Evolutionary conservation across 1,284 basidiomycete genomes (phyloP).

Genomic region (Anthracocystis panici-leucophaei): DNA sequence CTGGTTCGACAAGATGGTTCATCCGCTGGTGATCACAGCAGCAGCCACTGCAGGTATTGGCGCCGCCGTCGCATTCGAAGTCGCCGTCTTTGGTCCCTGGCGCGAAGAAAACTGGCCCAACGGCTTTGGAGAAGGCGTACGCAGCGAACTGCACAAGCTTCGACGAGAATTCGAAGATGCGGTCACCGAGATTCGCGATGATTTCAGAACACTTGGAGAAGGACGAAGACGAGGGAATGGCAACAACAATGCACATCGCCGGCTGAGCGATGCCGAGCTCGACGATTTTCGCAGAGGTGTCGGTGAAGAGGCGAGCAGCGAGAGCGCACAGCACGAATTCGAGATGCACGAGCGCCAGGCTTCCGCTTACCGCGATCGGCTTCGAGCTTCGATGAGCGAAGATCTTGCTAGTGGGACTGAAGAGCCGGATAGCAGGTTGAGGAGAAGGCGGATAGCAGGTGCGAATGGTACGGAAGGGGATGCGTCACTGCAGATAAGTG

Average conservation of each 20-base stretch:
- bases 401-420: background rate
- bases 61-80: constrained; percentile 56
- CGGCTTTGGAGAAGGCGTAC: constrained; percentile 48
- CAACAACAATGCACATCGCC: constrained; percentile 1
- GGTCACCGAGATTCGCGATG: constrained; percentile 40
- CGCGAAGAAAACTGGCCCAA: constrained; percentile 57
- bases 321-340: constrained; percentile 48
- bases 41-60: constrained; percentile 54
- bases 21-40: constrained; percentile 52
- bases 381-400: constrained; percentile 34
- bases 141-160: constrained; percentile 40
- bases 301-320: constrained; percentile 42
- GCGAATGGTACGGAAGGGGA: background rate
- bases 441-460: constrained; percentile 14
- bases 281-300: constrained; percentile 42
- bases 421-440: constrained; percentile 10
- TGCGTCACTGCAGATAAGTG: background rate
- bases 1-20: constrained; percentile 38
- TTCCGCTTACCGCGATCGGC: constrained; percentile 32
- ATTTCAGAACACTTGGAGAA: constrained; percentile 16
- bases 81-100: constrained; percentile 58
- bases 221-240: constrained; percentile 12
- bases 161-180: constrained; percentile 43
- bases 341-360: constrained; percentile 53
- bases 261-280: constrained; percentile 45